A percentile compares a stretch with the other conserved stretches of the same genome.
These are phyloP conservation scores for Dactylellina drechsleri DNA, from an alignment of 2,329 filamentous ascomycete species.

Conservation along the genomic window DNA sequence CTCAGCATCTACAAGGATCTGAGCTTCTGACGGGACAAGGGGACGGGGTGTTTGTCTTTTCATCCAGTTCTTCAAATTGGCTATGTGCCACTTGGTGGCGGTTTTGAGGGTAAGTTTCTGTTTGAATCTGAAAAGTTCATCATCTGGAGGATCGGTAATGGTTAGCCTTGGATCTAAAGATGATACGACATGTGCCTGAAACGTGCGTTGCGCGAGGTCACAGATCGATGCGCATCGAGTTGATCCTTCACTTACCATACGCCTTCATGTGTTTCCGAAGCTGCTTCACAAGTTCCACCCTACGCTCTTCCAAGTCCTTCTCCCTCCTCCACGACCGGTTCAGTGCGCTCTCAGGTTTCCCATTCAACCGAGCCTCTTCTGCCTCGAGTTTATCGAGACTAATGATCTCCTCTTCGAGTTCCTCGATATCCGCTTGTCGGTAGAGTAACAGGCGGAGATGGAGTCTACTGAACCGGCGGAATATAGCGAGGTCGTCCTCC, in stretches of 20 bases:
- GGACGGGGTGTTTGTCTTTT: conserved; percentile 39
- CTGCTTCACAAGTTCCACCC: conserved; percentile 34
- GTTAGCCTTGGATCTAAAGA: conserved; percentile 1
- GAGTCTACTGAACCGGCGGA: conserved; percentile 43
- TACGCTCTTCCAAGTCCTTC: conserved; percentile 47
- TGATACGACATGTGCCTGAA: neutral
- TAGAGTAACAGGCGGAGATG: conserved; percentile 41
- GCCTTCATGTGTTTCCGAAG: conserved; percentile 44
- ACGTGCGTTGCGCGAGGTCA: neutral
- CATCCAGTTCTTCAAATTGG: conserved; percentile 45
- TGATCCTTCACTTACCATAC: conserved; percentile 31
- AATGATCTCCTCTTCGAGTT: conserved; percentile 37
- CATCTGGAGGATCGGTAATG: conserved; percentile 8
- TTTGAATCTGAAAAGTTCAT: conserved; percentile 49
- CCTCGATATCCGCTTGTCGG: conserved; percentile 52
- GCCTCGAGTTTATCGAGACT: conserved; percentile 33
- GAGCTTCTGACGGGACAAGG: conserved; percentile 33
- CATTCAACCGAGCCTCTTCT: conserved; percentile 19
- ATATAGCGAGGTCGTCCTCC: conserved; percentile 40
- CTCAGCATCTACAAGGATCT: conserved; percentile 26
- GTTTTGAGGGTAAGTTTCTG: conserved; percentile 32
- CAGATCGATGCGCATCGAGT: no score
- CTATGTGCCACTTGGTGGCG: conserved; percentile 32
- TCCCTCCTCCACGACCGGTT: conserved; percentile 45
- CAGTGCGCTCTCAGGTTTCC: conserved; percentile 12